Base-by-base conservation (phyloP, 257 asterid genomes). In the Coffea eugenioides region DNA sequence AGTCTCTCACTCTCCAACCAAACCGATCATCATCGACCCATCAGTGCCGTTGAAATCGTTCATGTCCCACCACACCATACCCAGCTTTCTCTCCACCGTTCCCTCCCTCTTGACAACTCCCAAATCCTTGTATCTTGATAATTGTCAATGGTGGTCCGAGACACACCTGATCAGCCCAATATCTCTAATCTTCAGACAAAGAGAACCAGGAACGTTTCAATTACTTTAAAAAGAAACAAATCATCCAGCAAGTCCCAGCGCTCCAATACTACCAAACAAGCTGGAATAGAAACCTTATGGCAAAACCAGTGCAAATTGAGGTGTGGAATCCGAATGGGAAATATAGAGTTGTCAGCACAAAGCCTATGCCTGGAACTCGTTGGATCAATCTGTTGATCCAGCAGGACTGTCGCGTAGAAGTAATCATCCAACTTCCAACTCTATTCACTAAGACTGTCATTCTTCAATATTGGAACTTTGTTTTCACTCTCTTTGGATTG, bases 381-480 rank as follows among this genome's bases (percentile, higher is more conserved):
- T 95, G 99, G 99, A 93, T 95, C 74, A 88, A 93, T 82, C 92
- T 93, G 76, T 77, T 95, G 89, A 87, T 90, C 57, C 87, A 91
- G 74, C 98, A 93, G 83, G 97, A 92, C 86, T 95, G 98, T 80
- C 97, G 98, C n/a, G 88, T 95, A 3, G 99, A 94, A 90, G 98
- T 94, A 90, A 23, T 52, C 0, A n/a, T 62, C 12, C 59, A 18
- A 39, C 74, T 27, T 78, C 54, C 25, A n/a, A 39, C 68, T 43
- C 46, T 39, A 39, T 16, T 49, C 43, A 21, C 51, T 8, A 6
- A 3, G 10, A 62, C 52, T 10, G 62, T 21, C 52, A 14, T 46
- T 16, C 21, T 2, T 31, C 9, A 51, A 8, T 5, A 2, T 56
- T 31, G 45, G 64, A 8, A 46, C 51, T 3, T 18, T 5, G 5